A percentile compares a stretch with the other conserved stretches of the same genome.
Evolutionary conservation across 1,284 basidiomycete species (phyloP).

Genomic region (Austroboletus niveus): DNA sequence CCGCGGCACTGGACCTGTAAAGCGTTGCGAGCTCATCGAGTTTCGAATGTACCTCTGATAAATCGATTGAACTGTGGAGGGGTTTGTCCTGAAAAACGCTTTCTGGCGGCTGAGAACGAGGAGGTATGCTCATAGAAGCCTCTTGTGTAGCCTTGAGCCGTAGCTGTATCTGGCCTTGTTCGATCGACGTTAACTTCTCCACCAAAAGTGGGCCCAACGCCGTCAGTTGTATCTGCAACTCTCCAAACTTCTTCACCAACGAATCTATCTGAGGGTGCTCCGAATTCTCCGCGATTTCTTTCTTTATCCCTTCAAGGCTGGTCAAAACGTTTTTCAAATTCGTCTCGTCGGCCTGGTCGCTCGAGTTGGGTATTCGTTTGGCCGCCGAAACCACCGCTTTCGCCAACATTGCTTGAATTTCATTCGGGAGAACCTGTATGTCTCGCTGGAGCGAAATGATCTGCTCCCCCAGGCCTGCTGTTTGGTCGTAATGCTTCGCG

Average conservation of each 20-base stretch:
- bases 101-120: constrained; percentile 2
- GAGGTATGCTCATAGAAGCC: constrained; percentile 1
- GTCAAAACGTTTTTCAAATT: constrained; percentile 19
- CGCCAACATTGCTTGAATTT: constrained; percentile 22
- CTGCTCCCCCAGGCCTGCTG: constrained; percentile 35
- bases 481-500: constrained; percentile 37
- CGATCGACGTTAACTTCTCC: constrained; percentile 27
- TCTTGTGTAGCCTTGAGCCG: constrained; percentile 10
- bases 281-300: constrained; percentile 14
- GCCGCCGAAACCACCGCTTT: constrained; percentile 5
- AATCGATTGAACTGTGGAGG: constrained; percentile 3
- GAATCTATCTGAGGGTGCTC: constrained; percentile 16
- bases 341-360: neutral
- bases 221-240: constrained; percentile 21
- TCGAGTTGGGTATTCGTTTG: constrained; percentile 1
- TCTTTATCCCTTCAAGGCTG: constrained; percentile 22
- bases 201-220: constrained; percentile 22
- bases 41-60: constrained; percentile 28
- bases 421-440: constrained; percentile 30
- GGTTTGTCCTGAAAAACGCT: neutral
- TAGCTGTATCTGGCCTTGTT: constrained; percentile 22
- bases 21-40: constrained; percentile 29
- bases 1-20: constrained; percentile 12
- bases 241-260: constrained; percentile 25
- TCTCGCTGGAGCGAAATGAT: constrained; percentile 38